Percentiles rank a stretch among this genome's conserved stretches.
These are phyloP conservation scores for Grigorovia transvaalensis DNA, from an alignment of 805 yeast genomes.

Conservation along the genomic window DNA sequence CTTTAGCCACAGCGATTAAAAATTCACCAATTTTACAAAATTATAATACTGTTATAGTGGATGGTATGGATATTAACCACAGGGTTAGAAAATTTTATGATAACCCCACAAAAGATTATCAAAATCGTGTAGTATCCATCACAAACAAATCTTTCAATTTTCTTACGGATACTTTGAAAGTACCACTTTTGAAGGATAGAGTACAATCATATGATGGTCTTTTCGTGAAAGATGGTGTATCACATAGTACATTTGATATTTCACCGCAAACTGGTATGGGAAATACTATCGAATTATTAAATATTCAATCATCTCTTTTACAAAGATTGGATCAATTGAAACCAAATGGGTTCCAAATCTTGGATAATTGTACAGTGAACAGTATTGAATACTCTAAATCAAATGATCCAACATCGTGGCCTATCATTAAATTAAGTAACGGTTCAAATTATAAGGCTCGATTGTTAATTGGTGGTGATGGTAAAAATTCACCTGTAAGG, in stretches of 20 bases:
- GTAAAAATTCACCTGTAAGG: constrained; percentile 88
- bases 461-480: constrained; percentile 90
- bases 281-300: constrained; percentile 85
- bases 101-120: constrained; percentile 36
- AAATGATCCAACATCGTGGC: constrained; percentile 52
- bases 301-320: constrained; percentile 67
- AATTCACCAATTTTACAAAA: constrained; percentile 50
- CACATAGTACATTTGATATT: constrained; percentile 61
- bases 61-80: constrained; percentile 50
- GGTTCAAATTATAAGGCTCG: constrained; percentile 60
- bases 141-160: constrained; percentile 72
- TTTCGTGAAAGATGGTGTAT: constrained; percentile 75
- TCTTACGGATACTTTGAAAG: constrained; percentile 61
- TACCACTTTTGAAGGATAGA: constrained; percentile 65
- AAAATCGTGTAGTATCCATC: constrained; percentile 76
- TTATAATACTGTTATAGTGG: constrained; percentile 60
- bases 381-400: constrained; percentile 33
- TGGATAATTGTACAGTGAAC: constrained; percentile 60
- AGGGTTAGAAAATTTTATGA: constrained; percentile 34
- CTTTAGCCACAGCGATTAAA: constrained; percentile 73
- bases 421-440: constrained; percentile 53
- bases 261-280: constrained; percentile 36
- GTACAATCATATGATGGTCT: constrained; percentile 72
- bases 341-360: constrained; percentile 31
- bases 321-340: constrained; percentile 36